phyloP scores from a whole-genome alignment of 768 basidiomycete genomes.

The Sarcodon aspratus region DNA sequence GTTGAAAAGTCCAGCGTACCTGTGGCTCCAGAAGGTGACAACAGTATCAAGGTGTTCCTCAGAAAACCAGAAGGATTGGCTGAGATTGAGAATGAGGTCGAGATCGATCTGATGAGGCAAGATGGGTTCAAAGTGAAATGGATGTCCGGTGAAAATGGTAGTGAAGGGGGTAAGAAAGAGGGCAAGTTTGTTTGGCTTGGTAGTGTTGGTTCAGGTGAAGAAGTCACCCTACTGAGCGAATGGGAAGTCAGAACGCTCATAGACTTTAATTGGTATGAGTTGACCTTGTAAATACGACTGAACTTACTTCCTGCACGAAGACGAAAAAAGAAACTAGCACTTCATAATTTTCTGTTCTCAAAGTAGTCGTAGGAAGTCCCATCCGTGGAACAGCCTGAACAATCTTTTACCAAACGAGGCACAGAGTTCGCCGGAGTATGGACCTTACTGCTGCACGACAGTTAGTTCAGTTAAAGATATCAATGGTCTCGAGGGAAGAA shows the following conservation, averaged over 20 bases:
- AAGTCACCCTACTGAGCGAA: conserved; percentile 16
- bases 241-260: conserved; percentile 41
- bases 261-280: conserved; percentile 12
- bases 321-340: too few species aligned
- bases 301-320: too few species aligned
- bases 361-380: too few species aligned
- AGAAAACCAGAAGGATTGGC: conserved; percentile 35
- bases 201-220: conserved; percentile 29
- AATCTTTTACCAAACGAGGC: too few species aligned
- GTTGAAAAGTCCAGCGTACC: conserved; percentile 22
- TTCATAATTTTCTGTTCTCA: too few species aligned
- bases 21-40: conserved; percentile 18
- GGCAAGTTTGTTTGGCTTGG: conserved; percentile 47
- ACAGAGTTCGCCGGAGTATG: too few species aligned
- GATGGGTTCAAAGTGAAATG: not conserved
- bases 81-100: conserved; percentile 29
- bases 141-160: conserved; percentile 23
- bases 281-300: too few species aligned
- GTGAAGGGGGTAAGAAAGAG: conserved; percentile 40
- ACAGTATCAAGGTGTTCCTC: conserved; percentile 31
- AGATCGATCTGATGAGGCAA: conserved; percentile 12
- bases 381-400: too few species aligned
- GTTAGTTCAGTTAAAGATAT: too few species aligned
- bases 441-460: too few species aligned
- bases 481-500: too few species aligned